Conservation (phyloP, 257 asterid species). For the Solanum neorickii region DNA sequence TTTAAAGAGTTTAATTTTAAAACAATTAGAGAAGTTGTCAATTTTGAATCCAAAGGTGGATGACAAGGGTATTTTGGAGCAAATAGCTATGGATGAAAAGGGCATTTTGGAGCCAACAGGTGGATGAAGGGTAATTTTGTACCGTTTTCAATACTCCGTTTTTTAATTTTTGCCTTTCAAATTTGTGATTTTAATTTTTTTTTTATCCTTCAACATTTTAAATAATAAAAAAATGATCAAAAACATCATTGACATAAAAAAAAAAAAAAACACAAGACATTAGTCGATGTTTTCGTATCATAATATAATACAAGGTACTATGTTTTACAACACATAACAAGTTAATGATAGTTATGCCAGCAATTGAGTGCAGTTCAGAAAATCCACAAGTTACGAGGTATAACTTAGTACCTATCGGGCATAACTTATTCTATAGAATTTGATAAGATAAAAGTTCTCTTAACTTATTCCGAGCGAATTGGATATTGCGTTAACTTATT, state of each 20-base stretch:
- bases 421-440: background rate
- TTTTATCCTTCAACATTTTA: background rate
- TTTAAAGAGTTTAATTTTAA: too few species aligned
- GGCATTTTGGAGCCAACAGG: too few species aligned
- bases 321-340: background rate
- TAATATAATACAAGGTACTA: background rate
- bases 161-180: background rate
- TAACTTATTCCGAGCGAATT: background rate
- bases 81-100: too few species aligned
- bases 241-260: background rate
- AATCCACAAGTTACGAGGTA: background rate
- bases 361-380: background rate
- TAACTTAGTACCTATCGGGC: background rate
- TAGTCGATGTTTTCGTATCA: background rate
- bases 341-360: background rate
- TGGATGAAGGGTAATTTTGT: too few species aligned
- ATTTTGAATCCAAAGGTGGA: too few species aligned
- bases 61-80: too few species aligned
- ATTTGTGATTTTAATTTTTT: too few species aligned
- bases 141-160: too few species aligned
- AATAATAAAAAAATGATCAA: background rate
- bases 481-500: background rate
- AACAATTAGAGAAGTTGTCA: too few species aligned
- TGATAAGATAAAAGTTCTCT: accelerated
- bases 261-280: background rate